A percentile compares a stretch with the other conserved stretches of the same genome.
phyloP scores from a whole-genome alignment of 164 flowering plant species.

The Magnolia officinalis region DNA sequence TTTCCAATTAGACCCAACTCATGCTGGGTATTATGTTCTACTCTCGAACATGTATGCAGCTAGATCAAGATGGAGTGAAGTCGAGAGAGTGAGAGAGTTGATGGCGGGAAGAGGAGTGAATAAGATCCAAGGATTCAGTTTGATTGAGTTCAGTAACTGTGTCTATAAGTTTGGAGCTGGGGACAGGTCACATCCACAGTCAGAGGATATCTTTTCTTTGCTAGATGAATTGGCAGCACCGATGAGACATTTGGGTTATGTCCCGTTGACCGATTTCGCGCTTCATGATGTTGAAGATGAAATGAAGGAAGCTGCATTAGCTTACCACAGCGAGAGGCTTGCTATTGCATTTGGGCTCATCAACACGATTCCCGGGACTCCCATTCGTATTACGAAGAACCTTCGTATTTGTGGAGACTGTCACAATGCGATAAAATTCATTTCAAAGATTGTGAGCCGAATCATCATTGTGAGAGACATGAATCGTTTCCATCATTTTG shows the following conservation, averaged over 20 bases:
- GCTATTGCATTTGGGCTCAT: constrained; percentile 18
- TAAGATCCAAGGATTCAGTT: constrained; percentile 16
- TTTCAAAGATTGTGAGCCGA: constrained; percentile 15
- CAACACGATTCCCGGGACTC: constrained; percentile 8
- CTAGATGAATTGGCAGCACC: constrained; percentile 9
- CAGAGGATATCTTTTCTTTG: constrained; percentile 12
- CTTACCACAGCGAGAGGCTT: constrained; percentile 20
- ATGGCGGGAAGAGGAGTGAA: constrained; percentile 13
- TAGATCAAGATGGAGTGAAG: constrained; percentile 19
- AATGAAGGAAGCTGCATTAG: constrained; percentile 14
- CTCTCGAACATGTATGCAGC: constrained; percentile 20
- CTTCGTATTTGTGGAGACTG: constrained; percentile 23
- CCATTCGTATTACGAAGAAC: constrained; percentile 19
- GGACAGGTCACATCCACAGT: constrained; percentile 18
- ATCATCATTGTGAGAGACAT: constrained; percentile 20
- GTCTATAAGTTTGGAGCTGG: constrained; percentile 17
- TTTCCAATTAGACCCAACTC: constrained; percentile 12
- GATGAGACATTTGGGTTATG: constrained; percentile 14
- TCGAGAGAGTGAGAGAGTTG: constrained; percentile 15
- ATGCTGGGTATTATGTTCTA: constrained; percentile 19
- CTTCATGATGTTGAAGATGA: constrained; percentile 24
- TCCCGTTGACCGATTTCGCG: constrained; percentile 14
- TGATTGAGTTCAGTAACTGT: constrained; percentile 12
- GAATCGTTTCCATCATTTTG: constrained; percentile 21
- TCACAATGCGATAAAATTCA: constrained; percentile 18